These are phyloP conservation scores for Colletotrichum brevisporum DNA, from an alignment of 2,329 filamentous ascomycete species.

Conservation along the genomic window DNA sequence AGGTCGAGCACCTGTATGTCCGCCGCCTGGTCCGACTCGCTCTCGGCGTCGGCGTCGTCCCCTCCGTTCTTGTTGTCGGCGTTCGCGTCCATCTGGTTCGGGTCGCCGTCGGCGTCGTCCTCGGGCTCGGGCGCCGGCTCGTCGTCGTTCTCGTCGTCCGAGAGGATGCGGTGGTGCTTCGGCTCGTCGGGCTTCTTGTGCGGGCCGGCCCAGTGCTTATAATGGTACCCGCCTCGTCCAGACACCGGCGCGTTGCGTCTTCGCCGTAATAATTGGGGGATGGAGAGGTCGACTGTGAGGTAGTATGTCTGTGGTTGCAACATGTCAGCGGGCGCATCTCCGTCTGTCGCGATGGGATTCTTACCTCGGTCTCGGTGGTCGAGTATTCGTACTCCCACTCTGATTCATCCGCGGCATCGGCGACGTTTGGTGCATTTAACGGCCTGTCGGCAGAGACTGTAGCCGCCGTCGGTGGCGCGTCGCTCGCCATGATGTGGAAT, in stretches of 20 bases:
- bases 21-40: constrained; percentile 43
- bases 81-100: constrained; percentile 30
- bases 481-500: constrained; percentile 31
- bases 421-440: background rate
- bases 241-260: constrained; percentile 42
- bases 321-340: background rate
- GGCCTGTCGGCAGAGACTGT: constrained; percentile 24
- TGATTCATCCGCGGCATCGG: constrained; percentile 63
- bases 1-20: constrained; percentile 87
- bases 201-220: constrained; percentile 57
- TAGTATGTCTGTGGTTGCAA: constrained; percentile 69
- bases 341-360: background rate
- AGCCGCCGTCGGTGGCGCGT: constrained; percentile 24
- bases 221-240: constrained; percentile 62
- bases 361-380: constrained; percentile 72
- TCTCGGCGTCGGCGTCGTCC: constrained; percentile 42
- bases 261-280: constrained; percentile 66
- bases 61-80: constrained; percentile 38
- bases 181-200: constrained; percentile 42
- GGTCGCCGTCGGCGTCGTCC: constrained; percentile 47
- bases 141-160: constrained; percentile 46
- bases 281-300: constrained; percentile 73
- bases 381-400: constrained; percentile 80
- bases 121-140: constrained; percentile 37
- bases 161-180: constrained; percentile 41